phyloP scores from a whole-genome alignment of 176 grass and related monocot species.

The Ananas comosus region DNA sequence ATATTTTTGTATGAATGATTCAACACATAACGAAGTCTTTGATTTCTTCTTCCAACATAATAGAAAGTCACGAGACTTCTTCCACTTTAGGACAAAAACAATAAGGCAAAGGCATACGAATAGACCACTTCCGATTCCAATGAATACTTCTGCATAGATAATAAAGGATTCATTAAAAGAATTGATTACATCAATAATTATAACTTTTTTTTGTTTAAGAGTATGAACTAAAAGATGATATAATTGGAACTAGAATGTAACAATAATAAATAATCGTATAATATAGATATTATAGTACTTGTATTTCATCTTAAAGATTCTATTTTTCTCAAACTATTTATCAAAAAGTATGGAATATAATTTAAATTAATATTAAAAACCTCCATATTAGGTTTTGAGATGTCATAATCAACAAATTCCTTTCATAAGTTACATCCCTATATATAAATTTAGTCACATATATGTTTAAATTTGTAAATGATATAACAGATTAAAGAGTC shows the following conservation, averaged over 20 bases:
- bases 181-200: conserved; percentile 7
- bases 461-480: too few relatives aligned
- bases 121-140: conserved; percentile 2
- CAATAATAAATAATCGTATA: too few relatives aligned
- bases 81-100: conserved; percentile 1
- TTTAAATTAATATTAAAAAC: too few relatives aligned
- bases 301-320: too few relatives aligned
- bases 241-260: too few relatives aligned
- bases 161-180: not conserved
- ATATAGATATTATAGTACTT: too few relatives aligned
- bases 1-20: conserved; percentile 19
- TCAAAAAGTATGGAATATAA: too few relatives aligned
- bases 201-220: not conserved
- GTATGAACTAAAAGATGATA: not conserved
- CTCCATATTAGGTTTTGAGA: not conserved
- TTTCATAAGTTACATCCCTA: too few relatives aligned
- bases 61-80: conserved; percentile 8
- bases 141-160: conserved; percentile 21
- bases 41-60: conserved; percentile 6
- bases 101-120: conserved; percentile 7
- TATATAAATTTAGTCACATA: not conserved
- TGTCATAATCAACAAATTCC: too few relatives aligned
- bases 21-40: not conserved
- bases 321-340: too few relatives aligned
- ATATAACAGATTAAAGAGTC: too few relatives aligned